Base-by-base conservation (phyloP, 1,284 basidiomycete genomes). In the Coriolopsis trogii region DNA sequence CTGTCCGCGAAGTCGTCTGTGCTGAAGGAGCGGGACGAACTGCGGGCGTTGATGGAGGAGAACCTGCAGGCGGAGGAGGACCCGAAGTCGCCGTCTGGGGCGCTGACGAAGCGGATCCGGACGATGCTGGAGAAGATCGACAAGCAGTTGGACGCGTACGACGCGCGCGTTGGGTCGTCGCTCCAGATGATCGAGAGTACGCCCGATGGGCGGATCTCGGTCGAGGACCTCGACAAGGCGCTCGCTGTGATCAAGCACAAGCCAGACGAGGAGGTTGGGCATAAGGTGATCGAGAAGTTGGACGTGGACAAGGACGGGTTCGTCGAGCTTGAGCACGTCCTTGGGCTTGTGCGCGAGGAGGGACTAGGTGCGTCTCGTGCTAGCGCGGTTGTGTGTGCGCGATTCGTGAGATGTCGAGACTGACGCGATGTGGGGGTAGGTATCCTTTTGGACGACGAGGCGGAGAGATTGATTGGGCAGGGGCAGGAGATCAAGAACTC, bases 111-210 rank as follows among this genome's bases (percentile, higher is more conserved):
- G 76, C 89, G 93, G 41, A 95, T 99, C 70, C 89, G 94, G 52
- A 81, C 82, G 31, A 98, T 99, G 94, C 83, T 99, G 52, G 93
- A 89, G 63, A 96, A 96, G 79, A 91, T 99, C 70, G 96, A 99
- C 75, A 72, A 80, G 36, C 96, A 99, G 70, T 80, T 99, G 9
- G 84, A 92, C 63, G 94, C 89, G 58, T 99, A 98, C 73, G 96
- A 99, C 66, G 78, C 78, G 41, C 87, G 89, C 59, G 93, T 99
- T 28, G 97, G 96, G 31, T 89, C 82, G 56, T 91, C 91, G 28
- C 80, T 99, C 65, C 93, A 98, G 73, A 88, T 96, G 77, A 98
- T 99, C 65, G 89, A 94, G 58, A 87, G 91, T 30, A 93, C 96
- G 65, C 81, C 88, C 0, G 90, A 96, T 66, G 97, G 96, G 55